phyloP scores from a whole-genome alignment of 179 eudicot genomes.

The Beta macrorhiza region DNA sequence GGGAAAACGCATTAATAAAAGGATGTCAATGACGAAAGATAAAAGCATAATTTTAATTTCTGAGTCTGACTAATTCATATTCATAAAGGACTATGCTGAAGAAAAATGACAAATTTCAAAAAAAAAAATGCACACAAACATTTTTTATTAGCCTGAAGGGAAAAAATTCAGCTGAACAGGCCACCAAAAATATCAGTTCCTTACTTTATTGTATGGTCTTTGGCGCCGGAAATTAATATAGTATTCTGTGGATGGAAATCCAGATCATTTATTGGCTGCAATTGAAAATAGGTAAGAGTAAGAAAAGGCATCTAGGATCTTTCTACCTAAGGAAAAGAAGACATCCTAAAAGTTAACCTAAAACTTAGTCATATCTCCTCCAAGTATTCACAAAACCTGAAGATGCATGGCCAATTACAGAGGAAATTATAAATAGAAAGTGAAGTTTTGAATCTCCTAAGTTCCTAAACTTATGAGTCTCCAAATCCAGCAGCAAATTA shows the following conservation, averaged over 20 bases:
- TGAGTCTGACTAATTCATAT: neutral
- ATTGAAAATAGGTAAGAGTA: constrained; percentile 20
- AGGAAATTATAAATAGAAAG: neutral
- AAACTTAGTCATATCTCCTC: neutral
- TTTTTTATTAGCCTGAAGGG: neutral
- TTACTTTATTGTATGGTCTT: constrained; percentile 84
- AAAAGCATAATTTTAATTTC: neutral
- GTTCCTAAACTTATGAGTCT: neutral
- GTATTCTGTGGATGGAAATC: constrained; percentile 82
- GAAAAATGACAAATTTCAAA: neutral
- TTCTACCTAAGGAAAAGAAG: neutral
- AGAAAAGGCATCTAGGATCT: neutral
- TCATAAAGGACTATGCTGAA: neutral
- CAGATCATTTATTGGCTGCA: constrained; percentile 87
- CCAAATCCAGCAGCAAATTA: neutral
- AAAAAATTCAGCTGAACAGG: constrained; percentile 2
- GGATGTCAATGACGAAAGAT: constrained; percentile 12
- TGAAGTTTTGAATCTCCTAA: neutral
- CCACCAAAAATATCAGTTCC: constrained; percentile 11
- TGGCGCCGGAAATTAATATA: constrained; percentile 74
- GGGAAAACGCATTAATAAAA: constrained; percentile 23
- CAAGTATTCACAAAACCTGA: neutral
- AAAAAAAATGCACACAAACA: too few relatives aligned
- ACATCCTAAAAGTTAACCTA: neutral
- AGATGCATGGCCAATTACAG: neutral